phyloP scores from a whole-genome alignment of 1,139 yeast genomes.

The Diutina sp. region DNA sequence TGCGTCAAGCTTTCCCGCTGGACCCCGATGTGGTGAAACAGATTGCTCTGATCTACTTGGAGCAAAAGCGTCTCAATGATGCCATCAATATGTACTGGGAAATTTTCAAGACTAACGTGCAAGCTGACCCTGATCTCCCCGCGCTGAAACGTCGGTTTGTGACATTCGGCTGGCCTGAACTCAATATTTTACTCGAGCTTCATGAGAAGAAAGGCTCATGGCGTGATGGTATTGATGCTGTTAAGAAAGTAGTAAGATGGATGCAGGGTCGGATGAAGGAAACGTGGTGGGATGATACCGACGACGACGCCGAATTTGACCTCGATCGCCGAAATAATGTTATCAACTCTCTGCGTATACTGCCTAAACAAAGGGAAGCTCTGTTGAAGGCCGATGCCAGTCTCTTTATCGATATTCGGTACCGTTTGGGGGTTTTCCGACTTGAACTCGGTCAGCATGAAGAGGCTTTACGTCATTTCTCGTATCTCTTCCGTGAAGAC shows the following conservation, averaged over 20 bases:
- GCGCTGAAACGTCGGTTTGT: background rate
- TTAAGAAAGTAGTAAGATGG: conserved; percentile 74
- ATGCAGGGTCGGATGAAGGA: conserved; percentile 61
- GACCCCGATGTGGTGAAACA: conserved; percentile 55
- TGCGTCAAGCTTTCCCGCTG: conserved; percentile 48
- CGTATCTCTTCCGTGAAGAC: conserved; percentile 36
- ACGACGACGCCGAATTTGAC: conserved; percentile 78
- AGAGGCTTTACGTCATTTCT: conserved; percentile 67
- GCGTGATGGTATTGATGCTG: conserved; percentile 46
- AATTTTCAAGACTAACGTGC: conserved; percentile 45
- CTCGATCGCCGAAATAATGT: background rate
- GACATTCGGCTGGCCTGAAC: conserved; percentile 73
- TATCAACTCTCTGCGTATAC: background rate
- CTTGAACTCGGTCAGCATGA: conserved; percentile 48
- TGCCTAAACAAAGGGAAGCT: conserved; percentile 2
- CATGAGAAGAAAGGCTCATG: conserved; percentile 58
- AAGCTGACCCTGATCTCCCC: conserved; percentile 10
- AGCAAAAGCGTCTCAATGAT: conserved; percentile 63
- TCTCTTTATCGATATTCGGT: conserved; percentile 79
- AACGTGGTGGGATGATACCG: conserved; percentile 69
- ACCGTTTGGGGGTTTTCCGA: conserved; percentile 65
- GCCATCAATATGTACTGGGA: conserved; percentile 69
- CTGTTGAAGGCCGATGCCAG: conserved; percentile 9
- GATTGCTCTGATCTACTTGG: conserved; percentile 66
- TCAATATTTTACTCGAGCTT: conserved; percentile 73